Evolutionary conservation across 2,329 filamentous ascomycete genomes (phyloP).

Genomic region (Xylariaceae sp.): DNA sequence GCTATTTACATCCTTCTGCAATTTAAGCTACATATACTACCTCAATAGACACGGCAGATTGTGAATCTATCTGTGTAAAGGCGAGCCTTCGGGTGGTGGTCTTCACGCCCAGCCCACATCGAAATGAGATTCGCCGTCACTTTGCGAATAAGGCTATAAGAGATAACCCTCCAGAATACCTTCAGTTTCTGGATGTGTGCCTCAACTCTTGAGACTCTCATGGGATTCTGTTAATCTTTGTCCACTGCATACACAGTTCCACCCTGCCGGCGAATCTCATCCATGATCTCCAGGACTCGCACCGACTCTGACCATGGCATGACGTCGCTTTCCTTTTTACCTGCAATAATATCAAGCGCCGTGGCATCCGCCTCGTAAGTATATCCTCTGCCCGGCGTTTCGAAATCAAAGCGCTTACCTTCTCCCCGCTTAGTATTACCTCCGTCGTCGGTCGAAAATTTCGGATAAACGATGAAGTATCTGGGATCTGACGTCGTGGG

Average conservation of each 20-base stretch:
- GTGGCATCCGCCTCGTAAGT: slow-evolving; percentile 46
- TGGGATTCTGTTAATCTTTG: not conserved
- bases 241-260: slow-evolving; percentile 9
- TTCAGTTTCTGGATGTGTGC: no score
- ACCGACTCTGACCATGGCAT: slow-evolving; percentile 48
- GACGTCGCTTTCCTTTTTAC: slow-evolving; percentile 36
- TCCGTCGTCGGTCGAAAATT: slow-evolving; percentile 20
- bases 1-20: no score
- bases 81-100: no score
- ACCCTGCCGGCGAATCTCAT: slow-evolving; percentile 38
- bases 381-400: slow-evolving; percentile 37
- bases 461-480: slow-evolving; percentile 36
- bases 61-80: no score
- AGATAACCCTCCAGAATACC: no score
- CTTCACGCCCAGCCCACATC: no score
- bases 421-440: slow-evolving; percentile 17
- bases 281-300: slow-evolving; percentile 46
- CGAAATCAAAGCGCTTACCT: slow-evolving; percentile 36
- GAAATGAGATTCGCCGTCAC: no score
- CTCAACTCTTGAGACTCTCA: no score
- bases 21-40: no score
- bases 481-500: slow-evolving; percentile 31
- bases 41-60: no score
- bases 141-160: no score
- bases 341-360: slow-evolving; percentile 39